Evolutionary conservation across 2,329 filamentous ascomycete species (phyloP).

Genomic region (Dryadomyces quercus-mongolicae): DNA sequence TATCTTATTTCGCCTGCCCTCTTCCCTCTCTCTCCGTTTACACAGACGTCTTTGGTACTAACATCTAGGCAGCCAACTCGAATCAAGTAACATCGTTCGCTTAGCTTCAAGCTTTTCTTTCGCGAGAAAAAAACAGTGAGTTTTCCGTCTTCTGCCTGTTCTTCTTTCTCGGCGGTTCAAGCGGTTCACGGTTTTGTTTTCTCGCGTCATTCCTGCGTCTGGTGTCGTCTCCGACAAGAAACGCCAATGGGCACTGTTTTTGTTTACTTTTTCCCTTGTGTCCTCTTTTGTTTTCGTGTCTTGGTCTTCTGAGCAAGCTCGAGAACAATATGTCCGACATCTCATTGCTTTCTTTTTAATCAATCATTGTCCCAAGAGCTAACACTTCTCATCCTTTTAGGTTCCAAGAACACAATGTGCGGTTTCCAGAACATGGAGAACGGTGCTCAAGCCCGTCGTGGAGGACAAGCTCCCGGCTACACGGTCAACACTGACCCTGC

Average conservation of each 20-base stretch:
- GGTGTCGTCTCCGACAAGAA: background rate
- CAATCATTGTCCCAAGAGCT: too few relatives aligned
- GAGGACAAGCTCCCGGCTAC: constrained; percentile 3
- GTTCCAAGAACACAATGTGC: background rate
- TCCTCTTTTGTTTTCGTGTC: too few relatives aligned
- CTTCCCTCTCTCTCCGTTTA: background rate
- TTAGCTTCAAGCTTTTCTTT: background rate
- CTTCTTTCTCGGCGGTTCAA: too few relatives aligned
- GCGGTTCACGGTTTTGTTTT: constrained; percentile 10
- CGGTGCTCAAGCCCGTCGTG: background rate
- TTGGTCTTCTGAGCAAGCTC: too few relatives aligned
- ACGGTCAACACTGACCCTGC: background rate
- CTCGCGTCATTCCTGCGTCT: constrained; percentile 2
- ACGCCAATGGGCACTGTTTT: background rate
- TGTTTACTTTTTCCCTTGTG: background rate
- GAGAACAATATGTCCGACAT: too few relatives aligned
- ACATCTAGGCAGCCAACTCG: background rate
- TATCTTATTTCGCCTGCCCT: background rate
- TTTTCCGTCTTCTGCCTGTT: background rate
- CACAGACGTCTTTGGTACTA: background rate
- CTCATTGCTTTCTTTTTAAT: background rate
- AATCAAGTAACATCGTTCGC: background rate
- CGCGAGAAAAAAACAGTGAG: background rate
- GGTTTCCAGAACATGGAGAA: background rate
- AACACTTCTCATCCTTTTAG: background rate